Evolutionary conservation across 192 early-diverging fungal genomes (phyloP).

Genomic region (Coemansia sp.): DNA sequence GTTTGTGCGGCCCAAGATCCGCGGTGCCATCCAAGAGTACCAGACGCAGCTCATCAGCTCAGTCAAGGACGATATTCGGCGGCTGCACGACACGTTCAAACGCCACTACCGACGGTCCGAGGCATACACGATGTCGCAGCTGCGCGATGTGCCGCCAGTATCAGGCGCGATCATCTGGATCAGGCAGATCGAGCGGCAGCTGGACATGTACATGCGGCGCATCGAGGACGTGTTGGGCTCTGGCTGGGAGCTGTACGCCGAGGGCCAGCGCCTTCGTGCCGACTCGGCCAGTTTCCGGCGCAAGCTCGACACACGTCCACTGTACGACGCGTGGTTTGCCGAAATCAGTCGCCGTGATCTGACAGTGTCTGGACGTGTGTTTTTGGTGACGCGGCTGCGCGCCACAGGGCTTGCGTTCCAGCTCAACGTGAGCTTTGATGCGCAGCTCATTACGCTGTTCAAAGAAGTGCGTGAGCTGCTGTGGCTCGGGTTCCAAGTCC

Average conservation of each 20-base stretch:
- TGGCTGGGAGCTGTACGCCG: conserved; percentile 95
- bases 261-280: conserved; percentile 88
- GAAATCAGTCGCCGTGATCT: conserved; percentile 83
- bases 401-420: conserved; percentile 69
- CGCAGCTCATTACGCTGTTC: conserved; percentile 92
- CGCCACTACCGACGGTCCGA: conserved; percentile 84
- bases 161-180: conserved; percentile 96
- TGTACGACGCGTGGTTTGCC: conserved; percentile 89
- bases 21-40: conserved; percentile 99
- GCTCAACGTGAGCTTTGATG: conserved; percentile 91
- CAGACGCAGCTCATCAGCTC: conserved; percentile 96
- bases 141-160: conserved; percentile 91
- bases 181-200: conserved; percentile 94
- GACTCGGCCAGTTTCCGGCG: conserved; percentile 88
- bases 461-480: conserved; percentile 97
- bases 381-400: conserved; percentile 80
- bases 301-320: conserved; percentile 87
- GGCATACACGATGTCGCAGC: conserved; percentile 81
- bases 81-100: conserved; percentile 96
- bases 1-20: conserved; percentile 99
- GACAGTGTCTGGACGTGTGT: conserved; percentile 82
- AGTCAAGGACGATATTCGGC: conserved; percentile 97
- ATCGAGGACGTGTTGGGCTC: conserved; percentile 98
- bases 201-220: conserved; percentile 91
- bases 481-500: conserved; percentile 94